Evolutionary conservation across 768 basidiomycete genomes (phyloP).

Genomic region (Leccinum incarnatum): DNA sequence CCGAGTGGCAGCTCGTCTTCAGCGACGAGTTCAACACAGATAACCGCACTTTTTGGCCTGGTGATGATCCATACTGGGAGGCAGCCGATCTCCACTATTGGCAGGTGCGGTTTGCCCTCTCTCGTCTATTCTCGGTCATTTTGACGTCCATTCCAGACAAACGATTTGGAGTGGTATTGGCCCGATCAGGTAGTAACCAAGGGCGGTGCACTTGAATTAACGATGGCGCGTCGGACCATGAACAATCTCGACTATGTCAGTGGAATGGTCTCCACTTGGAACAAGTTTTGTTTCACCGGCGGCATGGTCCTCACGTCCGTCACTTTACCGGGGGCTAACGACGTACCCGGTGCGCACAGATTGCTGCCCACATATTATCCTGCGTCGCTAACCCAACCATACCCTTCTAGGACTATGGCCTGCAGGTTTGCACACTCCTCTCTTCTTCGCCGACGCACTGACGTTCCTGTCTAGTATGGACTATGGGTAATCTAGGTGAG

Average conservation of each 20-base stretch:
- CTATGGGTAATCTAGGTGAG: conserved; percentile 74
- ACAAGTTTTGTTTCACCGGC: conserved; percentile 94
- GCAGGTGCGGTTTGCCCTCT: conserved; percentile 39
- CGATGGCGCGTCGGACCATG: conserved; percentile 59
- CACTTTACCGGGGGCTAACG: conserved; percentile 65
- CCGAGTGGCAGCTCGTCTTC: conserved; percentile 66
- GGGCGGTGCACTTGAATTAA: conserved; percentile 73
- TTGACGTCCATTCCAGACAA: conserved; percentile 41
- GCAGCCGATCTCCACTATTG: conserved; percentile 81
- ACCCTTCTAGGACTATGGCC: conserved; percentile 63
- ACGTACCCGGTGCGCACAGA: conserved; percentile 39
- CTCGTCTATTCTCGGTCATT: neutral
- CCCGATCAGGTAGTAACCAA: conserved; percentile 74
- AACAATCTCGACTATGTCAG: conserved; percentile 75
- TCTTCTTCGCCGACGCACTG: conserved; percentile 6
- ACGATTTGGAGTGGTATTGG: conserved; percentile 87
- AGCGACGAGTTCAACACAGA: conserved; percentile 86
- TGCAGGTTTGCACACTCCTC: conserved; percentile 36
- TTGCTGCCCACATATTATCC: neutral
- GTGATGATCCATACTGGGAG: conserved; percentile 90
- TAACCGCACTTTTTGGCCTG: conserved; percentile 73
- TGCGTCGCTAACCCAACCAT: neutral
- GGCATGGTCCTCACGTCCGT: conserved; percentile 73
- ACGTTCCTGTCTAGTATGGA: conserved; percentile 46
- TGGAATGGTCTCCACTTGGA: conserved; percentile 69